These are phyloP conservation scores for Jamesozyma piceae DNA, from an alignment of 805 yeast species.

Conservation along the genomic window DNA sequence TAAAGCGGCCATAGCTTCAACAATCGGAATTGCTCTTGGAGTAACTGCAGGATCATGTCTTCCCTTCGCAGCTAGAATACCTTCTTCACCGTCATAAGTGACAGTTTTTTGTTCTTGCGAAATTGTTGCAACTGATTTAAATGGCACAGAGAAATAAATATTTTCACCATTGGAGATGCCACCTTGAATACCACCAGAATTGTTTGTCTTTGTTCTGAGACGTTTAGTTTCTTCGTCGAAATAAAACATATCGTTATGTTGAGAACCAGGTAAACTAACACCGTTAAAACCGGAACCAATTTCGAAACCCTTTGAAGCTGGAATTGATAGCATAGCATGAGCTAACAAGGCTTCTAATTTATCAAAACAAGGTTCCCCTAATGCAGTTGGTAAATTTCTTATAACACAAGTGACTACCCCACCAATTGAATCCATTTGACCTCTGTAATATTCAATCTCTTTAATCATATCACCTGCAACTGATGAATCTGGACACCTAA, in stretches of 20 bases:
- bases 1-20: constrained; percentile 96
- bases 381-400: constrained; percentile 87
- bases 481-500: constrained; percentile 80
- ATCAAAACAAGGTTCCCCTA: constrained; percentile 97
- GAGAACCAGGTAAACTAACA: constrained; percentile 79
- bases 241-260: constrained; percentile 84
- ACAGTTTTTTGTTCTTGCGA: constrained; percentile 86
- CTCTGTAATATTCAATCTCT: constrained; percentile 80
- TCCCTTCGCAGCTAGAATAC: constrained; percentile 89
- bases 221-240: constrained; percentile 48
- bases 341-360: constrained; percentile 92
- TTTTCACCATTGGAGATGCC: constrained; percentile 95
- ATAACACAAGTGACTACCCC: constrained; percentile 97
- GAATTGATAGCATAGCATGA: constrained; percentile 95
- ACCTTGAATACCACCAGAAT: constrained; percentile 96
- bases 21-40: constrained; percentile 97
- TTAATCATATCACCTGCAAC: constrained; percentile 73
- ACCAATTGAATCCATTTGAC: constrained; percentile 85
- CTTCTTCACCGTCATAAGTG: constrained; percentile 79
- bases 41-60: constrained; percentile 98
- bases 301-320: constrained; percentile 97
- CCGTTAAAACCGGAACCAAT: constrained; percentile 95
- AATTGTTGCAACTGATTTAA: constrained; percentile 97
- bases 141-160: constrained; percentile 89
- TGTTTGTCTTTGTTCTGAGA: constrained; percentile 80